phyloP scores from a whole-genome alignment of 2,329 filamentous ascomycete genomes.

The Paraphaeosphaeria sporulosa region DNA sequence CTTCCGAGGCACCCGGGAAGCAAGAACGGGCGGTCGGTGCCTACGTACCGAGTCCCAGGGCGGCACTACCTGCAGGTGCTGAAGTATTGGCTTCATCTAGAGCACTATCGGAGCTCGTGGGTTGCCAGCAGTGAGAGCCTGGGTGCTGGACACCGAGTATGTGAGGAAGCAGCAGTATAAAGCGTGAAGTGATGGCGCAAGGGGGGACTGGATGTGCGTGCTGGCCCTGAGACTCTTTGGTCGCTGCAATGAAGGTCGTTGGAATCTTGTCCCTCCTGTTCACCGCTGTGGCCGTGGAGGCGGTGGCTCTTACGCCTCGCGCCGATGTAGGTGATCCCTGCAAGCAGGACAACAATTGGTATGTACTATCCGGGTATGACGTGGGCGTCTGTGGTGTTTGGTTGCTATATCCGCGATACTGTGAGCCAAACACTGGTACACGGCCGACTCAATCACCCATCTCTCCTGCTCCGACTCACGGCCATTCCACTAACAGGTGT shows the following conservation, averaged over 20 bases:
- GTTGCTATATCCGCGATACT: no score
- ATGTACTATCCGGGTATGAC: neutral
- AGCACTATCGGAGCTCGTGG: neutral
- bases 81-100: neutral
- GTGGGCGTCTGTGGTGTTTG: no score
- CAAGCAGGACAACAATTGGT: neutral
- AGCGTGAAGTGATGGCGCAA: neutral
- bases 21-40: neutral
- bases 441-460: no score
- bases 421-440: no score
- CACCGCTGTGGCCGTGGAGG: neutral
- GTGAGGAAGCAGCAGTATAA: neutral
- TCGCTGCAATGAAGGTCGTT: neutral
- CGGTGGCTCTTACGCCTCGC: neutral
- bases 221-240: neutral
- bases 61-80: neutral
- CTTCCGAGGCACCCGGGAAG: no score
- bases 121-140: neutral
- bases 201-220: neutral
- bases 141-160: no score
- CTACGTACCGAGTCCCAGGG: neutral
- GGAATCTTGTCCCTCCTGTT: neutral
- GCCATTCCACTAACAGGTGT: neutral
- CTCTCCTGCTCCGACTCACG: no score
- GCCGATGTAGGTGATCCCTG: neutral